Base-by-base conservation (phyloP, 306 rosid genomes). In the Ziziphus jujuba region DNA sequence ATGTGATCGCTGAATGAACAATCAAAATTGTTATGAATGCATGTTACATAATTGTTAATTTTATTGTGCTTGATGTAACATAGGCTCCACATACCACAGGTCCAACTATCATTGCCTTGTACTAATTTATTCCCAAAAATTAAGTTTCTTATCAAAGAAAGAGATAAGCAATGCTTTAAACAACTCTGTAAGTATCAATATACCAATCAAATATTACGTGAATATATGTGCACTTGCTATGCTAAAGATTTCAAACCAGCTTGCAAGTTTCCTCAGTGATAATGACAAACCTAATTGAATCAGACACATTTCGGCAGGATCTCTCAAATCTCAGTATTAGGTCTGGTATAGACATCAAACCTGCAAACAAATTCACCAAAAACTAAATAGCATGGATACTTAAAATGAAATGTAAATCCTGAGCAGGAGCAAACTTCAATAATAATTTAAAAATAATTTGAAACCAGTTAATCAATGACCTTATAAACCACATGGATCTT, bases 271-370 rank as follows among this genome's bases (percentile, higher is more conserved):
- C 48, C 44, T 63, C 34, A 61, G 67, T 50, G 64, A 28, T 49
- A 59, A 63, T 11, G 53, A 72, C 72, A 81, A 75, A 93, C 98
- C 93, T 88, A 63, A 90, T 84, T 51, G 90, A 83, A 81, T 88
- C 87, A 14, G 96, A 93, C 79, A 85, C 89, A 68, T 77, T 67
- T 63, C 98, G 85, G 71, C 98, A 93, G 57, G 86, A 86, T 48
- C 72, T 72, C 69, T 93, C 98, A 13, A 90, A 81, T 61, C 84
- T 82, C 48, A 82, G 77, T 78, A 93, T 88, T 70, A 93, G 77
- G 66, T 93, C 98, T 56, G 96, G 85, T 69, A 93, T 70, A 75
- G 97, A 71, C 82, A 88, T 83, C 86, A 84, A 57, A 67, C 91
- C 98, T 93, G 90, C 59, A 52, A 66, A 78, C 56, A 65, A 60